Conservation (phyloP, 2,329 filamentous ascomycete genomes). For the Pezicula radicicola region DNA sequence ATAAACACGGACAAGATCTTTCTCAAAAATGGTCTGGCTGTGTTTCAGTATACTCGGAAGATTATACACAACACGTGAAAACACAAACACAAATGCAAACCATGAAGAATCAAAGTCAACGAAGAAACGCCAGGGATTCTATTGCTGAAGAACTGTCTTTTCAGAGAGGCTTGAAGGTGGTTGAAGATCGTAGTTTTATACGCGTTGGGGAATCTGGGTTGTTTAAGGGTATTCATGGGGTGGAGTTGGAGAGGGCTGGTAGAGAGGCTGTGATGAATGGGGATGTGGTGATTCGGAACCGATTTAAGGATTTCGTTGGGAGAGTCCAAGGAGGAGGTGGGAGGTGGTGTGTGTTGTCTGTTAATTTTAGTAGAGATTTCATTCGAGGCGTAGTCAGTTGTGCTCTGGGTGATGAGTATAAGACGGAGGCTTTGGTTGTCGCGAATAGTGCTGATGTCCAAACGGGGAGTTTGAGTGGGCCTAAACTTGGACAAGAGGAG, state of each 20-base stretch:
- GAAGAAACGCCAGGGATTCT: not conserved
- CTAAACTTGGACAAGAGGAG: not conserved
- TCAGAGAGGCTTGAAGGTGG: not conserved
- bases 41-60: slow-evolving; percentile 6
- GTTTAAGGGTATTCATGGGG: slow-evolving; percentile 16
- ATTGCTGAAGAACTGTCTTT: slow-evolving; percentile 16
- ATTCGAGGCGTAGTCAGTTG: slow-evolving; percentile 14
- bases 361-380: slow-evolving; percentile 21
- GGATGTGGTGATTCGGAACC: slow-evolving; percentile 13
- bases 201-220: slow-evolving; percentile 6
- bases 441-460: slow-evolving; percentile 16
- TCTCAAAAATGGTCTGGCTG: no score
- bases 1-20: no score
- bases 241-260: slow-evolving; percentile 14
- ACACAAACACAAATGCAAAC: no score
- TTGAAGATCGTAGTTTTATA: not conserved
- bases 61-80: slow-evolving; percentile 5
- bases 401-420: slow-evolving; percentile 5
- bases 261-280: slow-evolving; percentile 10
- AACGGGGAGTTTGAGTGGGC: slow-evolving; percentile 12
- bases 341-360: slow-evolving; percentile 21
- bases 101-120: no score
- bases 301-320: slow-evolving; percentile 16
- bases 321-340: not conserved
- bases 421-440: slow-evolving; percentile 10